Evolutionary conservation across 441 rosid species (phyloP), one percentile per base, ranked within the genome.

Genomic region (Populus hybrid): DNA sequence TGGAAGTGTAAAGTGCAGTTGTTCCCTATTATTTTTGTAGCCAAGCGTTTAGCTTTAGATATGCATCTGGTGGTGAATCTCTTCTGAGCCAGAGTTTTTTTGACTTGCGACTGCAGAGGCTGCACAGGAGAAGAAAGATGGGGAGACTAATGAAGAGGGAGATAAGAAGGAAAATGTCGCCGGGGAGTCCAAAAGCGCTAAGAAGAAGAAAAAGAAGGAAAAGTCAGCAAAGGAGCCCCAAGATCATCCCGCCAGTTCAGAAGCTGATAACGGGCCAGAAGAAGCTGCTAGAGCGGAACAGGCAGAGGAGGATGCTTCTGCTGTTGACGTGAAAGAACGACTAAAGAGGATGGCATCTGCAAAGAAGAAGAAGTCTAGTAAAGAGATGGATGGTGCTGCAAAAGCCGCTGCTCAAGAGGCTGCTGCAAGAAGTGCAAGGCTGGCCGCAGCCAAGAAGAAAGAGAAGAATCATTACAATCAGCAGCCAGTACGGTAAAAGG

Each of bases 391-490:
- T 73, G 86, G 82, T 72, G 90, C 89, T 53, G 90, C 89, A 32
- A 84, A 81, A 82, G 90, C 89, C 66, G 90, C 92, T 4, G 86
- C 92, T 23, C 84, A 82, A 23, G 92, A 87, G 80, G 90, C 89
- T 10, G 92, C 92, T 35, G 90, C 90, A 36, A 86, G 90, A 84
- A 86, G 80, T 72, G 92, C 89, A 50, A 87, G 71, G 84, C 89
- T 89, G 7, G 90, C 92, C 4, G 90, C 90, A 11, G 88, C 90
- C 23, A 87, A 89, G 85, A 89, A 89, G 81, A 89, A 89, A 73
- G 92, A 89, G 79, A 89, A 86, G 83, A 87, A 82, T 76, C 92
- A 89, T 80, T 89, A 89, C 84, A 89, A 89, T 78, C 92, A 89
- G 84, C 92, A 87, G 79, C 92, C 92, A 12, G 84, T 82, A 66